A percentile compares a stretch with the other conserved stretches of the same genome.
phyloP scores from a whole-genome alignment of 371 early-diverging fungal genomes.

The Umbelopsis sp. region DNA sequence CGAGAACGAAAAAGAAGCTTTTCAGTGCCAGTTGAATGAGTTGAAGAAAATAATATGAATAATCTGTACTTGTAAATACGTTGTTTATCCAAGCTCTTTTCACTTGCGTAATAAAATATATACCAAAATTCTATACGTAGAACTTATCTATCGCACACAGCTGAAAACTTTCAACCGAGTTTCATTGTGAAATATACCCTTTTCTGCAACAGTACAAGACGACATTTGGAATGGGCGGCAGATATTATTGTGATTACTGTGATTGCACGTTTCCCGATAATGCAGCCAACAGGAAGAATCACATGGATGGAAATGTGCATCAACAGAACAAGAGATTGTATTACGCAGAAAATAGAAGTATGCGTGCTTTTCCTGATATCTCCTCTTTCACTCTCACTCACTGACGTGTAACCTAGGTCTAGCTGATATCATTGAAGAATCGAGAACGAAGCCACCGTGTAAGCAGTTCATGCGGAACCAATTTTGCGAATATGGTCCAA shows the following conservation, averaged over 20 bases:
- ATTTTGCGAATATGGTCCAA: slow-evolving; percentile 40
- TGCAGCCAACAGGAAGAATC: slow-evolving; percentile 44
- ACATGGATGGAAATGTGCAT: slow-evolving; percentile 41
- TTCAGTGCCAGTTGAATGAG: slow-evolving; percentile 58
- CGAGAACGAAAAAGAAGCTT: slow-evolving; percentile 64
- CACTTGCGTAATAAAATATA: background rate
- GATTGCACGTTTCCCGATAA: slow-evolving; percentile 55
- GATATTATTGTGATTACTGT: slow-evolving; percentile 50
- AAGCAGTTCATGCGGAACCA: slow-evolving; percentile 30
- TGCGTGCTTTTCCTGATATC: background rate
- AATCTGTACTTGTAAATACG: slow-evolving; percentile 6
- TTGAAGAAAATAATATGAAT: slow-evolving; percentile 29
- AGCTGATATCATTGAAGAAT: slow-evolving; percentile 35
- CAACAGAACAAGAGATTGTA: slow-evolving; percentile 38
- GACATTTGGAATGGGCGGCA: background rate
- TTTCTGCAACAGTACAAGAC: background rate
- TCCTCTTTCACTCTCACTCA: background rate
- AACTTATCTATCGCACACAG: no score
- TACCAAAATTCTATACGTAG: no score
- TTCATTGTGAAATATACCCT: no score
- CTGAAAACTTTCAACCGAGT: no score
- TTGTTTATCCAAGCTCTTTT: no score
- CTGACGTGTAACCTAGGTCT: background rate
- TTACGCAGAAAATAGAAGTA: slow-evolving; percentile 53
- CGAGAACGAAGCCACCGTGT: slow-evolving; percentile 44